Evolutionary conservation across 2,329 filamentous ascomycete species (phyloP), one percentile per base, ranked within the genome.

Genomic region (Ceratocystis smalleyi): DNA sequence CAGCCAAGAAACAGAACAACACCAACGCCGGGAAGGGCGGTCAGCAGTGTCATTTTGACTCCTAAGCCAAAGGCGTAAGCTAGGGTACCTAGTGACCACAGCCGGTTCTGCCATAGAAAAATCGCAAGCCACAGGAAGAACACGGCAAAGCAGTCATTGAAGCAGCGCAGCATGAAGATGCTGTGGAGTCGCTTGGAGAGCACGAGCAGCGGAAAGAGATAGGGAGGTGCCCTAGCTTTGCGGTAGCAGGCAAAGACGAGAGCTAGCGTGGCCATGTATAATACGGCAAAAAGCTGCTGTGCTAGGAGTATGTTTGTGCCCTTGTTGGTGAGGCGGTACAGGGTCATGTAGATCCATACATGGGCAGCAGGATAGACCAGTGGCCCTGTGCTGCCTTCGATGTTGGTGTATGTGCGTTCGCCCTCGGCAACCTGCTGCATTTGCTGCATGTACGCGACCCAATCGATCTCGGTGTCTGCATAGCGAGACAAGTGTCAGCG

Each of bases 361-460:
- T 99, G 94, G 3, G 85, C 88, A 43, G 90, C 94, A 22, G 94
- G 94, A 75, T 99, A 99, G 67, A 99, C 94, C 61, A 97, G 80
- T 2, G 94, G 94, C 0, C 94, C 94, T 0, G 94, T 99, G 66
- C 84, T 87, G 69, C 94, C 94, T 71, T 86, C 82, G 72, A 99
- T 91, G 65, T 85, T 81, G 67, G 83, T 83, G 74, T 99, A 99
- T 74, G 96, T 87, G 72, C 88, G 84, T 77, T 97, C 91, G 71
- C 94, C 94, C 19, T 83, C 79, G 57, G 91, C 77, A 71, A 87
- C 94, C 69, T 91, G 85, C 49, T 81, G 76, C 55, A 97, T 80
- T 71, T 99, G 94, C 73, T 96, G 82, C 91, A 99, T 97, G 75
- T 99, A 99, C 0, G 94, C 90, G 66, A 81, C 82, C 92, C 92